phyloP scores from a whole-genome alignment of 495 filamentous ascomycete species.

The Clavariopsis aquatica region DNA sequence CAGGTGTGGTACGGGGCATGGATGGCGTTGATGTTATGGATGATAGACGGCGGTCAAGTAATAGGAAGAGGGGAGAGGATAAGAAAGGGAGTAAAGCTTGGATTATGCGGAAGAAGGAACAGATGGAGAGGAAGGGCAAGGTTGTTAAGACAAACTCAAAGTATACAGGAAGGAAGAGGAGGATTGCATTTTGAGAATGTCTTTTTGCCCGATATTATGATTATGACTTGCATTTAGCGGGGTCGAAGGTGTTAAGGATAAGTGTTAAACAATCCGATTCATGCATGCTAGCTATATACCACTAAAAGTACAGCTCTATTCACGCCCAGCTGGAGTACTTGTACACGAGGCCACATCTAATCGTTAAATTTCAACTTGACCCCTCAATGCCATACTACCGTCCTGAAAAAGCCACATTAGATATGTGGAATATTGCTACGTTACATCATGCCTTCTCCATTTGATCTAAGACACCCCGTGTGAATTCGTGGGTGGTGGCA shows the following conservation, averaged over 20 bases:
- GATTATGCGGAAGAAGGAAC: constrained; percentile 94
- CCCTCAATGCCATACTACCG: not conserved
- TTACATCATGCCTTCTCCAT: constrained; percentile 64
- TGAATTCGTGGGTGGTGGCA: constrained; percentile 90
- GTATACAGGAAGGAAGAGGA: constrained; percentile 86
- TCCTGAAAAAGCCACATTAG: not conserved
- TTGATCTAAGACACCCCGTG: constrained; percentile 83
- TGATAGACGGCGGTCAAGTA: constrained; percentile 56
- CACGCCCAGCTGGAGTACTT: constrained; percentile 17
- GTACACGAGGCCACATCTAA: constrained; percentile 16
- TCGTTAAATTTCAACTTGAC: not conserved
- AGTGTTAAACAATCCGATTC: constrained; percentile 23
- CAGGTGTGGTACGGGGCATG: constrained; percentile 81
- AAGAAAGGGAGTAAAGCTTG: constrained; percentile 81
- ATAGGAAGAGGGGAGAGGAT: constrained; percentile 54
- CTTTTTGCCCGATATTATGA: not conserved
- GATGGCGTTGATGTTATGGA: constrained; percentile 84
- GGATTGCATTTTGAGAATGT: constrained; percentile 55
- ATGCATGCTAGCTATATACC: constrained; percentile 33
- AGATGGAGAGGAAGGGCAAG: constrained; percentile 92
- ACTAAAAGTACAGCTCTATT: constrained; percentile 38
- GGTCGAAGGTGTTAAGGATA: constrained; percentile 9
- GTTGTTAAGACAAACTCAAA: constrained; percentile 86
- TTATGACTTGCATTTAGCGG: constrained; percentile 24
- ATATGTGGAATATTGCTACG: not conserved